phyloP scores from a whole-genome alignment of 768 basidiomycete species.

The Suillus occidentalis region DNA sequence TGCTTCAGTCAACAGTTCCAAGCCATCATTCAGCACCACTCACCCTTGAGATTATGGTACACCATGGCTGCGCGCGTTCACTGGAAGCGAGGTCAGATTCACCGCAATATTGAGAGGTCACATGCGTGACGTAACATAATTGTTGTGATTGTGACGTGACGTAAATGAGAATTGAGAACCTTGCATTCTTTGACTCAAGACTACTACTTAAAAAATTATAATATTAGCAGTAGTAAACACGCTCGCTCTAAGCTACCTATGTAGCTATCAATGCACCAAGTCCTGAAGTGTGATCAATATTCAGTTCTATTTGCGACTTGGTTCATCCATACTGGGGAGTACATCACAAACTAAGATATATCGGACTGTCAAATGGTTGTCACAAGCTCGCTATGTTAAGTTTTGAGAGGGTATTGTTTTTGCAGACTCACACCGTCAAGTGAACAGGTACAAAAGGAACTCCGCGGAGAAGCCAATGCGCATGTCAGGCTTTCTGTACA shows the following conservation, averaged over 20 bases:
- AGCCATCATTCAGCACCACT: constrained; percentile 16
- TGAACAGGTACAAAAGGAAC: too few species aligned
- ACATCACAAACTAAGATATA: background rate
- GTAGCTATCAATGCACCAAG: background rate
- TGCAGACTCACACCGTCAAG: too few species aligned
- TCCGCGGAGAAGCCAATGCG: too few species aligned
- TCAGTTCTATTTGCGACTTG: background rate
- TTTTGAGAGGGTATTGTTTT: too few species aligned
- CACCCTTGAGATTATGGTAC: constrained; percentile 86
- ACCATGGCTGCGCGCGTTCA: constrained; percentile 48
- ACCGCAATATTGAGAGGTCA: background rate
- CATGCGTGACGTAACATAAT: background rate
- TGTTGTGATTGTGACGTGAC: background rate
- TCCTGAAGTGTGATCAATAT: background rate
- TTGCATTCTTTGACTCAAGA: background rate
- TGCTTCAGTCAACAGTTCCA: constrained; percentile 24
- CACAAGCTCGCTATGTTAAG: too few species aligned
- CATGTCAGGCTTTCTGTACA: too few species aligned
- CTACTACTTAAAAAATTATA: too few species aligned
- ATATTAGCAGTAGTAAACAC: background rate
- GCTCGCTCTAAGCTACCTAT: background rate
- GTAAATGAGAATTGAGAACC: too few species aligned
- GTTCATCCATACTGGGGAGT: background rate
- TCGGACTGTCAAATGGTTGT: background rate
- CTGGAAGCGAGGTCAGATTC: background rate